Evolutionary conservation across 2,329 filamentous ascomycete species (phyloP), one percentile per base, ranked within the genome.

Genomic region (Xylogone sp.): DNA sequence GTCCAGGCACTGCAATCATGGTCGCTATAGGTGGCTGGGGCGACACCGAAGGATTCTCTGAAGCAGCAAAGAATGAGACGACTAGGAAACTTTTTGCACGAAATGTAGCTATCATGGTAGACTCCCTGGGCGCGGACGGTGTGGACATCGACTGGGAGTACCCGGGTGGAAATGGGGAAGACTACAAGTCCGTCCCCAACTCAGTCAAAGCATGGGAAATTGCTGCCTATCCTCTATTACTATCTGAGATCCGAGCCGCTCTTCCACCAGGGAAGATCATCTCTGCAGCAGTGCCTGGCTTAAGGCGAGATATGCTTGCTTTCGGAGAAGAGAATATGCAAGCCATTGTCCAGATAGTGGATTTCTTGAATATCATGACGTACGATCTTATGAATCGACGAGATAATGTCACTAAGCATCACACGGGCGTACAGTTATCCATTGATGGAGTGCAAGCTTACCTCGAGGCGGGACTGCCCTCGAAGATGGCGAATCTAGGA

Each of bases 1-100:
- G 68, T 6, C 53, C 68, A 0, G 72, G 72, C 21, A 83, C 84
- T 19, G 84, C 86, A 58, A 68, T 90, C 20, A 77, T 86, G 71
- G 75, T 90, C 34, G 86, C 87, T 19, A 82, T 91, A 56, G 87
- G 87, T 10, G 87, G 87, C 48, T 91, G 87, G 87, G 86, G 86
- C 0, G 84, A 89, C 53, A 83, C 78, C 0, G 65, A 67, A 6
- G 86, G 85, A 0, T 90, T 88, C 61, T 75, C 78, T 0, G 65
- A 65, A 9, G 85, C 78, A 0, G 81, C 83, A 1, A 74, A 71
- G 47, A 74, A 75, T 3, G 72, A 77, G 1, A 59, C 67, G 5
- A 77, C 75, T 1, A 78, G 84, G 16, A 71, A 74, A 53, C 69
- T 68, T 7, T 91, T 86, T 69, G 83, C 86, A 1, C 71, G 72